phyloP scores from a whole-genome alignment of 2,329 filamentous ascomycete genomes.

The Pseudophaeomoniella oleicola region DNA sequence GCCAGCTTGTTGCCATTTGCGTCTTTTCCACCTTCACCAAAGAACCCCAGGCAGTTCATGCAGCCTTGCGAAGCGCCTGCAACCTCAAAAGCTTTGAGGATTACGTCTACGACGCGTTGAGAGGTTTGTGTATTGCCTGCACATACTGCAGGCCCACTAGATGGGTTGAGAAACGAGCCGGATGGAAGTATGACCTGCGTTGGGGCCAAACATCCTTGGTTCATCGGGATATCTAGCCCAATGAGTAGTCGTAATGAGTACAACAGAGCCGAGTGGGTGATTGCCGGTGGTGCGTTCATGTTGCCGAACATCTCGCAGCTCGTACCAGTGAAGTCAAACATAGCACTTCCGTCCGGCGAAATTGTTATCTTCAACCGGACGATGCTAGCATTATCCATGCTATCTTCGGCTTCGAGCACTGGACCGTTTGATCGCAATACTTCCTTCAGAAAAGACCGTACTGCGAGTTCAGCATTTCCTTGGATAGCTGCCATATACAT shows the following conservation, averaged over 20 bases:
- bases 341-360: slow-evolving; percentile 14
- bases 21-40: slow-evolving; percentile 9
- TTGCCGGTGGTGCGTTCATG: slow-evolving; percentile 23
- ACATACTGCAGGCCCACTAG: slow-evolving; percentile 12
- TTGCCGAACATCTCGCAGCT: slow-evolving; percentile 18
- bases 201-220: slow-evolving; percentile 16
- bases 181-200: slow-evolving; percentile 13
- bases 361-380: slow-evolving; percentile 21
- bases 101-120: slow-evolving; percentile 16
- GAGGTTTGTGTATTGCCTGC: slow-evolving; percentile 15
- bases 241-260: slow-evolving; percentile 16
- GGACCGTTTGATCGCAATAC: slow-evolving; percentile 6
- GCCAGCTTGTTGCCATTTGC: slow-evolving; percentile 18
- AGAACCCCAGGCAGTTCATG: slow-evolving; percentile 16
- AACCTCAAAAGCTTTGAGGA: slow-evolving; percentile 18
- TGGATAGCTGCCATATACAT: slow-evolving; percentile 27
- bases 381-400: slow-evolving; percentile 25
- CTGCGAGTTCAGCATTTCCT: slow-evolving; percentile 18
- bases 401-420: slow-evolving; percentile 18
- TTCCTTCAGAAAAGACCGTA: slow-evolving; percentile 13
- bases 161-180: slow-evolving; percentile 16
- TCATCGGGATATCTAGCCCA: slow-evolving; percentile 16
- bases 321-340: slow-evolving; percentile 27
- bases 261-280: slow-evolving; percentile 21
- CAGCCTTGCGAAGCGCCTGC: slow-evolving; percentile 14